These are phyloP conservation scores for Lipomyces sp. DNA, from an alignment of 805 yeast species.

Conservation along the genomic window DNA sequence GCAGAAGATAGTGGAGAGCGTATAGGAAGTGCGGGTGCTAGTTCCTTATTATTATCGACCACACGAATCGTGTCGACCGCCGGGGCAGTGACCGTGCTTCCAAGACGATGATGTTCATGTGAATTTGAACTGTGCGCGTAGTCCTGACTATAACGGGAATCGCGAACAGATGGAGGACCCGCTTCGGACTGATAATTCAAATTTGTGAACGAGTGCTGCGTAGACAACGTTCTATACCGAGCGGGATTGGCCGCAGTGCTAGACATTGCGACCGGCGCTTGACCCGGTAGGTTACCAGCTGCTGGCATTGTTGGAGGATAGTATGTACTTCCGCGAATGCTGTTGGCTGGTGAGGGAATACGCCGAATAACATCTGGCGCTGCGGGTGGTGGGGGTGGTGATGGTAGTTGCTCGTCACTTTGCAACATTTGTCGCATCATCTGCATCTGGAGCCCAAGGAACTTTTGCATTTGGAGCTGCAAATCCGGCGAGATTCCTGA, in stretches of 20 bases:
- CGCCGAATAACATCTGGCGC: neutral
- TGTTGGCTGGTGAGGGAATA: conserved; percentile 3
- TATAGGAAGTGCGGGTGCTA: neutral
- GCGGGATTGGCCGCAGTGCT: conserved; percentile 15
- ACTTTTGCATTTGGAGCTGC: conserved; percentile 31
- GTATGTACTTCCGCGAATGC: conserved; percentile 2
- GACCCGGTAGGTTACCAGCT: neutral
- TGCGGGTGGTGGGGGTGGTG: neutral
- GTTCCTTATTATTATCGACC: neutral
- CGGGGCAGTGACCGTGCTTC: neutral
- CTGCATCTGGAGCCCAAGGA: conserved; percentile 33
- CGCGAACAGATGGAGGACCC: neutral
- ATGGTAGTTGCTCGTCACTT: neutral
- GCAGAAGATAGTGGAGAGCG: neutral
- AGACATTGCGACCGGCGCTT: neutral
- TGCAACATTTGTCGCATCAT: conserved; percentile 36
- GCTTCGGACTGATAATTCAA: conserved; percentile 1
- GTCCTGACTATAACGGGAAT: neutral
- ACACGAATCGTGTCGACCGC: neutral
- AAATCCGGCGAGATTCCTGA: conserved; percentile 19
- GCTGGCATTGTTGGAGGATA: neutral
- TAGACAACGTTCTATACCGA: conserved; percentile 24
- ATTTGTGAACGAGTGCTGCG: conserved; percentile 18
- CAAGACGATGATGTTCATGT: neutral
- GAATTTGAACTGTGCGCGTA: neutral